Conservation (phyloP, 768 basidiomycete species). For the Leccinum longicurvipes region DNA sequence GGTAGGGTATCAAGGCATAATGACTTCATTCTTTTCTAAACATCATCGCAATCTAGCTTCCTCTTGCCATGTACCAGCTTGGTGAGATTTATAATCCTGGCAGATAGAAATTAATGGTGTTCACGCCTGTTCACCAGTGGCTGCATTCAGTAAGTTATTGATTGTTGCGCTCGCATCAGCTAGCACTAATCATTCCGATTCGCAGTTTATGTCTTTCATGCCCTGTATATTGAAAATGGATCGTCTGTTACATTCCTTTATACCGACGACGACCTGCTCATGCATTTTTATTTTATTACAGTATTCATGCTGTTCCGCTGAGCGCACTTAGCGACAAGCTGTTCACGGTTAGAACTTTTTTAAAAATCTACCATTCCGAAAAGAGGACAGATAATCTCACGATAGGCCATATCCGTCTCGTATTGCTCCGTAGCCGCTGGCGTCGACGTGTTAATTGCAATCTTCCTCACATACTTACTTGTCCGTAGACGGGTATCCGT, state of each 20-base stretch:
- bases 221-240: neutral
- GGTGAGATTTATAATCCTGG: neutral
- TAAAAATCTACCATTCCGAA: neutral
- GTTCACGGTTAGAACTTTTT: neutral
- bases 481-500: neutral
- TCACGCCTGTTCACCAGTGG: neutral
- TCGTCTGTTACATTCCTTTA: neutral
- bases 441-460: neutral
- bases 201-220: neutral
- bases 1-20: neutral
- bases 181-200: neutral
- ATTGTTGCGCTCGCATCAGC: neutral
- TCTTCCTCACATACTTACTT: neutral
- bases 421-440: neutral
- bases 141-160: neutral
- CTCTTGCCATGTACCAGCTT: neutral
- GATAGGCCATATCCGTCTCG: neutral
- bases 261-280: neutral
- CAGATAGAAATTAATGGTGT: neutral
- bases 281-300: neutral
- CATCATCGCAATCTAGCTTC: neutral
- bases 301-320: neutral
- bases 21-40: neutral
- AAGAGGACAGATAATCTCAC: neutral
- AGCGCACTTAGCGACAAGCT: neutral